Evolutionary conservation across 2,329 filamentous ascomycete species (phyloP).

Genomic region (Sarocladiaceae sp.): DNA sequence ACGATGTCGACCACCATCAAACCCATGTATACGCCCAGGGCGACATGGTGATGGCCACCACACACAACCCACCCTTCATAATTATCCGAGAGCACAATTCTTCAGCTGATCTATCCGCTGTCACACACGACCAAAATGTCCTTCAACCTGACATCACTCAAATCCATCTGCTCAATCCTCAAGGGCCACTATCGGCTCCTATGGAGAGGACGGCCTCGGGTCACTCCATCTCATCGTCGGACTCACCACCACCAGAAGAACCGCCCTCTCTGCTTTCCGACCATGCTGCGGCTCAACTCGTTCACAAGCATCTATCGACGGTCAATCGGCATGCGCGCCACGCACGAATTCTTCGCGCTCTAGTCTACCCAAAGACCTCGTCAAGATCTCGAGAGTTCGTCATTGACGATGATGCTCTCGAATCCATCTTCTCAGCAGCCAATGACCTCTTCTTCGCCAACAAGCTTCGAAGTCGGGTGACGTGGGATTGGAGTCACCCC

Average conservation of each 20-base stretch:
- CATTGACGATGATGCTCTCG: conserved; percentile 53
- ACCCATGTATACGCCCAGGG: conserved; percentile 21
- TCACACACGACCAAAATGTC: not conserved
- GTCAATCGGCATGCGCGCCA: conserved; percentile 44
- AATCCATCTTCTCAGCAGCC: conserved; percentile 54
- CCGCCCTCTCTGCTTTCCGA: conserved; percentile 34
- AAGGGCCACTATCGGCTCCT: conserved; percentile 12
- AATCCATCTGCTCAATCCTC: conserved; percentile 16
- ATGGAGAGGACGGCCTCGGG: conserved; percentile 49
- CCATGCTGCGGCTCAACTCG: conserved; percentile 42
- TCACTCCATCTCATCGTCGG: conserved; percentile 40
- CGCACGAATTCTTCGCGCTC: conserved; percentile 52
- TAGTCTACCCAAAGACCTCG: conserved; percentile 41
- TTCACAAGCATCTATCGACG: conserved; percentile 41
- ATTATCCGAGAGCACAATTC: conserved; percentile 29
- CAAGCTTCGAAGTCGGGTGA: conserved; percentile 51
- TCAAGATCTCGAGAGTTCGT: conserved; percentile 39
- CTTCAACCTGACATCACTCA: not conserved
- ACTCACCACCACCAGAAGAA: conserved; percentile 24
- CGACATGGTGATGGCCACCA: not conserved
- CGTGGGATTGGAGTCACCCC: conserved; percentile 57
- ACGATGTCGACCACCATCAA: not conserved
- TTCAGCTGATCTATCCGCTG: not conserved
- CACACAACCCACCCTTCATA: conserved; percentile 27
- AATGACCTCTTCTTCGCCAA: conserved; percentile 61